Evolutionary conservation across 768 basidiomycete species (phyloP), one percentile per base, ranked within the genome.

Genomic region (Calocybe gangraenosa): DNA sequence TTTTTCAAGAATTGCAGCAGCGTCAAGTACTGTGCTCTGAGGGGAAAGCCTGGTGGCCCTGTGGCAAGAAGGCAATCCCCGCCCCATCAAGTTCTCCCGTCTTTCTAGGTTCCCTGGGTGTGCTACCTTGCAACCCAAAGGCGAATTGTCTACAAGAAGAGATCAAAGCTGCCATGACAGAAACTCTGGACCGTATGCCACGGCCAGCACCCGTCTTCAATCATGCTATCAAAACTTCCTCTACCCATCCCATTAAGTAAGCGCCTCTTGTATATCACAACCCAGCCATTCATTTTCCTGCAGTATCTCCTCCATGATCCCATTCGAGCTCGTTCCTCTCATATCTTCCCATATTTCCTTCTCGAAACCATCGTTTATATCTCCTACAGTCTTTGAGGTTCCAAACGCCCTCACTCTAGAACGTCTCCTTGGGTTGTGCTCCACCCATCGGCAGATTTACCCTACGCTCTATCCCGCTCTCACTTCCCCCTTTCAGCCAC

Each of bases 181-280:
- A 79, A 42, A 63, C 71, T 3, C 62, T 71, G 7, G 44, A 52
- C 43, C 37, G 43, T 35, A 3, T 46, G 22, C 46, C 38, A 40
- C 30, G 32, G 23, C 30, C 47, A 38, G 38, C 36, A 17, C 32
- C 8, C 14, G 23, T n/a, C 5, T 37, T n/a, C 28, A 51, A 10
- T 38, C 48, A 37, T 40, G 15, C 52, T 18, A 32, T 83, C 46
- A 92, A 88, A 58, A 92, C 88, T 1, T 90, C 87, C 2, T 71
- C 76, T 18, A 77, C 84, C 0, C 90, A 92, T 63, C 90, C 91
- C 6, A 87, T 94, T 59, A 89, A 91, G 87, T 88, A 50, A 41
- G 77, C 67, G 4, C 67, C 40, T 66, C 56, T 6, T 66, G 19
- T 37, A 51, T 20, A 43, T 22, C 13, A 23, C 41, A 23, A 17